Conservation (phyloP, 1,139 yeast species). For the Geotrichum europaeum region DNA sequence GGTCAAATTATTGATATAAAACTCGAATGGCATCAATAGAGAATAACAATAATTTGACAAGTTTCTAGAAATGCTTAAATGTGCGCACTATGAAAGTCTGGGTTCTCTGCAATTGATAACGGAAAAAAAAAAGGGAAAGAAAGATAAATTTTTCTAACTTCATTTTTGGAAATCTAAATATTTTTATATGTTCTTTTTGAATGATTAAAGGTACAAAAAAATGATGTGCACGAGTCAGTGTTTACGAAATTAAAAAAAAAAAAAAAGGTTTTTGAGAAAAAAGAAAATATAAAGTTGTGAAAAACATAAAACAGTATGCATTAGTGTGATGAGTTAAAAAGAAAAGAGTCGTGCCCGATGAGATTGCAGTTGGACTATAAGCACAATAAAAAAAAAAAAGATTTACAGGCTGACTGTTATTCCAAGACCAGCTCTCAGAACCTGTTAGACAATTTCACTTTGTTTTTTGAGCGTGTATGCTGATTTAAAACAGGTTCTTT, state of each 20-base stretch:
- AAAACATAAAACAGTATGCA: not conserved
- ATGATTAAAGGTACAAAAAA: not conserved
- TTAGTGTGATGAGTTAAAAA: not conserved
- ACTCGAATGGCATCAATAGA: not conserved
- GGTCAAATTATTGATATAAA: not conserved
- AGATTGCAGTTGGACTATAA: not conserved
- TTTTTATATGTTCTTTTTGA: not conserved
- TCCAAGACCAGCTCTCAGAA: too few relatives aligned
- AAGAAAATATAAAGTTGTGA: not conserved
- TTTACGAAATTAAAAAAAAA: not conserved
- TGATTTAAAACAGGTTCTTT: too few relatives aligned
- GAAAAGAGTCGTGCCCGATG: not conserved
- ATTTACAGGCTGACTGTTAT: too few relatives aligned
- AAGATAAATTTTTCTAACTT: too few relatives aligned
- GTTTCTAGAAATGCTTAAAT: not conserved
- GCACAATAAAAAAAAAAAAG: too few relatives aligned
- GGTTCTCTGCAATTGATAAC: too few relatives aligned
- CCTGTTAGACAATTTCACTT: too few relatives aligned
- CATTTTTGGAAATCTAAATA: not conserved
- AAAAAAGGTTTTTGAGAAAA: too few relatives aligned
- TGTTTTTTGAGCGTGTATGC: too few relatives aligned
- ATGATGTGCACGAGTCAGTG: not conserved
- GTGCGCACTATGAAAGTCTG: not conserved
- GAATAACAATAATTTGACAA: not conserved
- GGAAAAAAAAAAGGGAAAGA: too few relatives aligned